A percentile compares a stretch with the other conserved stretches of the same genome.
Conservation (phyloP, 73 alveolate species). For the Durusdinium trenchii region DNA sequence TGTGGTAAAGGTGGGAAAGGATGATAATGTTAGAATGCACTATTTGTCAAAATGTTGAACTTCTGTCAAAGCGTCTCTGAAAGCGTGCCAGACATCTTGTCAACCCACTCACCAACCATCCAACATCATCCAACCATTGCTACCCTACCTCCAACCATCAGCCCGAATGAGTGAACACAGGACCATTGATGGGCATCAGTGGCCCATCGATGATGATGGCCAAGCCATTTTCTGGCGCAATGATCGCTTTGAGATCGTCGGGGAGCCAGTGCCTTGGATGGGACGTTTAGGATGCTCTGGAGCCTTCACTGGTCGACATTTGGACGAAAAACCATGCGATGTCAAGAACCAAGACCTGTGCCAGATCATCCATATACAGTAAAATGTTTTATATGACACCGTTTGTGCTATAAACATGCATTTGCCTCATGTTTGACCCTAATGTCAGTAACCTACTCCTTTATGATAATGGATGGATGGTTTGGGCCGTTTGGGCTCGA, state of each 20-base stretch:
- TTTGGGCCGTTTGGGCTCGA: too few species aligned
- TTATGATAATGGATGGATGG: too few species aligned
- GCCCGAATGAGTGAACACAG: too few species aligned
- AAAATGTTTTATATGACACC: too few species aligned
- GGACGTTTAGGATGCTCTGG: not conserved
- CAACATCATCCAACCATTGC: not conserved
- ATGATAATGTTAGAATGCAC: too few species aligned
- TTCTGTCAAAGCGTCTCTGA: too few species aligned
- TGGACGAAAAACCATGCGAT: not conserved
- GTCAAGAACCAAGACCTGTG: not conserved
- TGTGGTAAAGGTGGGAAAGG: too few species aligned
- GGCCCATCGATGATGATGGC: slow-evolving; percentile 88
- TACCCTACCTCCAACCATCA: not conserved
- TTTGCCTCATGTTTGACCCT: too few species aligned
- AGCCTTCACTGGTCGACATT: not conserved
- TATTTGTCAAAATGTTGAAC: too few species aligned
- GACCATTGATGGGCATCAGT: slow-evolving; percentile 50
- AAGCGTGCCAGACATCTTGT: not conserved
- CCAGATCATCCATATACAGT: too few species aligned
- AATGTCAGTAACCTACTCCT: too few species aligned
- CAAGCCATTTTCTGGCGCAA: slow-evolving; percentile 87
- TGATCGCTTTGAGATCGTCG: slow-evolving; percentile 66
- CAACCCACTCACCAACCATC: not conserved
- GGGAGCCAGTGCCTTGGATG: slow-evolving; percentile 60
- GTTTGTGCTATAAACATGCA: too few species aligned